These are phyloP conservation scores for Aspergillus aculeatinus DNA, from an alignment of 2,329 filamentous ascomycete genomes.

Conservation along the genomic window DNA sequence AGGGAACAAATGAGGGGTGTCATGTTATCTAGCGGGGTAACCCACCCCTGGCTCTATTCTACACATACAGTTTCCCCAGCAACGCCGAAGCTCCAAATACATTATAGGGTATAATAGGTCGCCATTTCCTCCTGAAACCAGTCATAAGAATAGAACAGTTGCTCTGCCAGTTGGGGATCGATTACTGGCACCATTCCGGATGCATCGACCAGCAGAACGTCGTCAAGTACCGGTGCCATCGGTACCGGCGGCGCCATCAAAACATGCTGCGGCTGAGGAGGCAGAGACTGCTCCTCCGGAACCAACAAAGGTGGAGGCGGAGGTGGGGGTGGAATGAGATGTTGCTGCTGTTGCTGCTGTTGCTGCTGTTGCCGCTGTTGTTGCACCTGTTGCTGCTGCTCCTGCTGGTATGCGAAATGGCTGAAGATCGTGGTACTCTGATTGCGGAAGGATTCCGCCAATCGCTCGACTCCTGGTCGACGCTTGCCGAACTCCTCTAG, in stretches of 20 bases:
- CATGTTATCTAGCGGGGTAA: constrained; percentile 7
- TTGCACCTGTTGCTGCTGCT: constrained; percentile 25
- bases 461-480: constrained; percentile 36
- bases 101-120: constrained; percentile 39
- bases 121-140: constrained; percentile 43
- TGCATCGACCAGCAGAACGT: constrained; percentile 35
- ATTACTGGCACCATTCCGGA: constrained; percentile 32
- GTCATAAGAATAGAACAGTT: constrained; percentile 40
- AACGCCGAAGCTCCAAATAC: constrained; percentile 3
- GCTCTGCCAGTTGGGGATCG: constrained; percentile 38
- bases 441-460: constrained; percentile 39
- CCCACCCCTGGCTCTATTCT: neutral
- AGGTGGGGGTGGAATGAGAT: neutral
- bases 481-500: constrained; percentile 41
- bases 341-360: constrained; percentile 18
- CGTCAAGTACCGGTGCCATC: constrained; percentile 35
- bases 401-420: constrained; percentile 37
- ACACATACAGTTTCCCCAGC: neutral
- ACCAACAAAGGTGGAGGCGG: constrained; percentile 2
- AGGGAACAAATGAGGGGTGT: neutral
- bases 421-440: constrained; percentile 41
- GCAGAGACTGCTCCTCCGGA: constrained; percentile 10
- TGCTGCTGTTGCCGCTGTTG: constrained; percentile 13
- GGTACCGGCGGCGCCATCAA: constrained; percentile 28
- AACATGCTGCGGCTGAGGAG: constrained; percentile 12